Evolutionary conservation across 108 stramenopile genomes (phyloP).

Genomic region (Ochromonas danica): DNA sequence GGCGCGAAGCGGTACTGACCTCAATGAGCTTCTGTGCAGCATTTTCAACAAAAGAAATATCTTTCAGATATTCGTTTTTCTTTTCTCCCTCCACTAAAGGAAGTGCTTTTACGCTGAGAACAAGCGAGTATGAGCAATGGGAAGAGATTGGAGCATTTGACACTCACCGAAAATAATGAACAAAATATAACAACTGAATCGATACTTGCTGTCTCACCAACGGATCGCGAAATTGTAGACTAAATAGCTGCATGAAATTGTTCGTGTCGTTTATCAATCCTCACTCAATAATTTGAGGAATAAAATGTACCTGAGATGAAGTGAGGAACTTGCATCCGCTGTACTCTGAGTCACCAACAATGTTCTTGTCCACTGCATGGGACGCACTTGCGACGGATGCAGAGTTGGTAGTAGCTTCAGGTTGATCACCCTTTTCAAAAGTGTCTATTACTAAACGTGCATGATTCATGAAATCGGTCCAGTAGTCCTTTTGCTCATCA

Average conservation of each 20-base stretch:
- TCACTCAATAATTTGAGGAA: not conserved
- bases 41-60: not conserved
- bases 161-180: slow-evolving; percentile 7
- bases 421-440: no score
- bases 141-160: no score
- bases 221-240: slow-evolving; percentile 24
- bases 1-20: not conserved
- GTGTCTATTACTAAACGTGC: not conserved
- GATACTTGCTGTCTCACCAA: slow-evolving; percentile 19
- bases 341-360: not conserved
- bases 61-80: not conserved
- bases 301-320: slow-evolving; percentile 7
- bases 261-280: not conserved
- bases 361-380: not conserved
- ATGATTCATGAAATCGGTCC: slow-evolving; percentile 1
- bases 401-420: no score
- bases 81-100: not conserved
- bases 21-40: not conserved
- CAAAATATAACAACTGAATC: slow-evolving; percentile 1
- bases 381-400: no score
- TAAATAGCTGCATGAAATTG: slow-evolving; percentile 25
- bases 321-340: slow-evolving; percentile 25
- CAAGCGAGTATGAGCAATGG: no score
- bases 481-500: not conserved
- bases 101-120: not conserved